phyloP scores from a whole-genome alignment of 2,329 filamentous ascomycete genomes.

The Penicillium corylophilum region DNA sequence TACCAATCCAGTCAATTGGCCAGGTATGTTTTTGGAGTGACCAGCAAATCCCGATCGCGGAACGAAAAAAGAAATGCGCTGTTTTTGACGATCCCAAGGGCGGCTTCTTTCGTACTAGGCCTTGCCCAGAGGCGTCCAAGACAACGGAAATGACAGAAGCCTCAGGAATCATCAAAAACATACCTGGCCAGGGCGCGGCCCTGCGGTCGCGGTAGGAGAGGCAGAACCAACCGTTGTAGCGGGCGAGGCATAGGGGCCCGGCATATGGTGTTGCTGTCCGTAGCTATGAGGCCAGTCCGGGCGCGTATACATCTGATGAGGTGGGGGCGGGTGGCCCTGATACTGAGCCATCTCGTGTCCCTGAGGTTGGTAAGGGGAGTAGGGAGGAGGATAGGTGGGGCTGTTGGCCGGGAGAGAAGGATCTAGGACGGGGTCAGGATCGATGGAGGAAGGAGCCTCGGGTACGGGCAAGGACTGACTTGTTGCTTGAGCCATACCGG shows the following conservation, averaged over 20 bases:
- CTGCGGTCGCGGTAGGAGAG: constrained; percentile 60
- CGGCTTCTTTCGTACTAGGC: background rate
- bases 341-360: constrained; percentile 83
- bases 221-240: constrained; percentile 60
- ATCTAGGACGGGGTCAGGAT: constrained; percentile 99
- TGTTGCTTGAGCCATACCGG: constrained; percentile 97
- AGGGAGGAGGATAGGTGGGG: constrained; percentile 83
- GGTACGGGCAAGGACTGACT: constrained; percentile 77
- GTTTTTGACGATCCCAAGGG: constrained; percentile 25
- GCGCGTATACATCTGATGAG: constrained; percentile 49
- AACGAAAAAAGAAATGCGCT: constrained; percentile 21
- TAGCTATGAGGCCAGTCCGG: constrained; percentile 49
- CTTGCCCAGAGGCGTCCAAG: constrained; percentile 28
- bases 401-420: constrained; percentile 91
- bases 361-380: constrained; percentile 81
- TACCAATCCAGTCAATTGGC: background rate
- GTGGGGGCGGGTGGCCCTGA: constrained; percentile 48
- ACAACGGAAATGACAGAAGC: constrained; percentile 31
- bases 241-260: constrained; percentile 50
- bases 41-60: constrained; percentile 4
- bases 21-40: background rate
- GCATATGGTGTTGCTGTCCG: constrained; percentile 49
- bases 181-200: constrained; percentile 63
- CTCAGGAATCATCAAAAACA: constrained; percentile 45
- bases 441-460: constrained; percentile 50